Conservation (phyloP, 1,284 basidiomycete species). For the Xerocomus subilludens region DNA sequence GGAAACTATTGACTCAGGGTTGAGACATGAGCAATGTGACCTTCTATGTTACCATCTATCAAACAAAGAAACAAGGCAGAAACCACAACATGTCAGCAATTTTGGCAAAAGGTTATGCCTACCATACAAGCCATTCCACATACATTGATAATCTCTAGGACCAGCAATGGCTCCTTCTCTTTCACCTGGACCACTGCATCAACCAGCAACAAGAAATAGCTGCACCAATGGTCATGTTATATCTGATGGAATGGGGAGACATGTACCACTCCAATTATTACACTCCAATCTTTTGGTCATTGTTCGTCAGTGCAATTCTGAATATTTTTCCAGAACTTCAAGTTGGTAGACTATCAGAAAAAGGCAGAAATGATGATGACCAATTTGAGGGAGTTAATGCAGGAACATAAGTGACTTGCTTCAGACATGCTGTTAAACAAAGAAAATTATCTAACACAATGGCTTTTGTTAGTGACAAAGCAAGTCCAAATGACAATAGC, state of each 20-base stretch:
- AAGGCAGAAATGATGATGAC: too few relatives aligned
- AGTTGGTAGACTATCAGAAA: too few relatives aligned
- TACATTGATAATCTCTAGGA: not conserved
- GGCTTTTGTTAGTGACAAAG: too few relatives aligned
- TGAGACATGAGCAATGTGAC: not conserved
- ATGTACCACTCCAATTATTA: not conserved
- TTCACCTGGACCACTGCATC: not conserved
- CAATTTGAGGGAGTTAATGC: too few relatives aligned
- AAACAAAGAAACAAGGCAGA: not conserved
- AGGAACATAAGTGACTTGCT: too few relatives aligned
- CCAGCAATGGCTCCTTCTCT: not conserved
- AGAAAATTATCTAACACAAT: too few relatives aligned
- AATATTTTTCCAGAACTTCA: too few relatives aligned
- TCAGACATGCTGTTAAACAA: too few relatives aligned
- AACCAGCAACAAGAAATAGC: not conserved
- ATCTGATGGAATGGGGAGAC: not conserved
- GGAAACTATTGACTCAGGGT: not conserved
- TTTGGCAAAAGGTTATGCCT: not conserved
- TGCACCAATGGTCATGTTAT: not conserved
- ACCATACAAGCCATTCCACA: not conserved
- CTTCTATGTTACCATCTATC: not conserved
- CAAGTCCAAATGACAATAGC: too few relatives aligned
- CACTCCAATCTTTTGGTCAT: not conserved
- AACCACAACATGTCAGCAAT: not conserved
- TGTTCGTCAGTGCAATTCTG: too few relatives aligned